Base-by-base conservation (phyloP, 805 yeast species). In the Saccharomycopsis malanga region DNA sequence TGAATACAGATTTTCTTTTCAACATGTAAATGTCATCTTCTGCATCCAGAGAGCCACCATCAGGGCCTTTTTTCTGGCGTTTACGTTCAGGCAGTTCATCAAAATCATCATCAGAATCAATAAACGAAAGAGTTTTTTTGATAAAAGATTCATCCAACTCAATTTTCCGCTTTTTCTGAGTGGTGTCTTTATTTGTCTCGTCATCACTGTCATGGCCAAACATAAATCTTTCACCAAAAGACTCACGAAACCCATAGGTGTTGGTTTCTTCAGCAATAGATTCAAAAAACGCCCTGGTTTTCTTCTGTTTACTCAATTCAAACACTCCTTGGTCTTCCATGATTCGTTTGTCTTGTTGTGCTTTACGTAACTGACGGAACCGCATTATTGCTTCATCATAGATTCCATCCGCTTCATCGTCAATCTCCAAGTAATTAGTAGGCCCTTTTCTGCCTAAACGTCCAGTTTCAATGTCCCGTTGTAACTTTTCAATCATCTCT, bases 381-480 rank as follows among this genome's bases (percentile, higher is more conserved):
- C 53, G 52, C 38, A 52, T 46, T 17, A 63, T 46, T 32, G 56
- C 64, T 18, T 45, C 53, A 20, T 45, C 51, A 15, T 39, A 34
- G 37, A 74, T 68, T 44, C 76, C 83, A 57, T 83, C 88, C 50
- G 83, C 93, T 53, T 81, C 91, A 52, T 81, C 88, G 51, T 83
- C 93, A 53, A 83, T 63, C 54, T 83, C 89, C 17, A 82, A 64
- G 45, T 76, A 83, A 44, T 73, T 69, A 2, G 76, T 73, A 38
- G 70, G 75, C 3, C 68, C 71, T 24, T 72, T 68, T 46, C 78
- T 65, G 15, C 82, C 71, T 56, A 85, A 76, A 20, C 77, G 77
- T 54, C 88, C 93, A 45, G 79, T 80, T 55, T 82, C 80, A 46
- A 86, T 67, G 61, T 85, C 94, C 48, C 79, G 79, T 50, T 79